phyloP scores from a whole-genome alignment of 1,139 yeast species.

The Geotrichum candidum region DNA sequence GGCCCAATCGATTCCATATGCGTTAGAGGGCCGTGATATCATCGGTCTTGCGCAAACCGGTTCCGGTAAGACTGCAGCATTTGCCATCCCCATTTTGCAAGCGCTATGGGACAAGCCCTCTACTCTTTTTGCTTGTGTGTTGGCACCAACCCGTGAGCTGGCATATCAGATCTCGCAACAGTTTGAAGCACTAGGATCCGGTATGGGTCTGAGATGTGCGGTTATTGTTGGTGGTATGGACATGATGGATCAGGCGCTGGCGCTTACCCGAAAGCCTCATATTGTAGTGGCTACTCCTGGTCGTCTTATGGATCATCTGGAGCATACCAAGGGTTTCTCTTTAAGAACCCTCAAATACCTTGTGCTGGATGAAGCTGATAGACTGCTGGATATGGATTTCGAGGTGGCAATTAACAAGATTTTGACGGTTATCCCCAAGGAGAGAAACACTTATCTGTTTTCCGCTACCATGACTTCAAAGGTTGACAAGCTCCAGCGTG shows the following conservation, averaged over 20 bases:
- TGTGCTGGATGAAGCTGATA: constrained; percentile 96
- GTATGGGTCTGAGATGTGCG: constrained; percentile 82
- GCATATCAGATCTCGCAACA: constrained; percentile 96
- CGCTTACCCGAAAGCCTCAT: constrained; percentile 89
- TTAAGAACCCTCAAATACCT: constrained; percentile 72
- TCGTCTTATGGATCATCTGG: constrained; percentile 89
- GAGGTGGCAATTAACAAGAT: constrained; percentile 91
- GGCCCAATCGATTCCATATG: constrained; percentile 85
- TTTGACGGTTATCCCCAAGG: constrained; percentile 74
- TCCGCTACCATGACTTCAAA: constrained; percentile 97
- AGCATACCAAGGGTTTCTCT: constrained; percentile 87
- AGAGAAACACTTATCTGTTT: constrained; percentile 80
- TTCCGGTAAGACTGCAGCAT: constrained; percentile 88
- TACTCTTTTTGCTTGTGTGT: constrained; percentile 81
- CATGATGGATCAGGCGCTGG: constrained; percentile 95
- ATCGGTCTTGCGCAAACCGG: constrained; percentile 94
- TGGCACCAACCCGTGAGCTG: constrained; percentile 95
- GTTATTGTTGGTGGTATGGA: constrained; percentile 98
- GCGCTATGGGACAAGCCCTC: constrained; percentile 83
- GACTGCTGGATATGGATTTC: constrained; percentile 92
- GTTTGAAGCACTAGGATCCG: constrained; percentile 84
- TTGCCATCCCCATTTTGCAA: constrained; percentile 82
- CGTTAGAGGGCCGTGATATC: constrained; percentile 87
- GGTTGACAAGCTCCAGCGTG: constrained; percentile 90
- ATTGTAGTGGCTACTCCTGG: constrained; percentile 96